Base-by-base conservation (phyloP, 495 filamentous ascomycete genomes). In the Tuber microsphaerosporum region DNA sequence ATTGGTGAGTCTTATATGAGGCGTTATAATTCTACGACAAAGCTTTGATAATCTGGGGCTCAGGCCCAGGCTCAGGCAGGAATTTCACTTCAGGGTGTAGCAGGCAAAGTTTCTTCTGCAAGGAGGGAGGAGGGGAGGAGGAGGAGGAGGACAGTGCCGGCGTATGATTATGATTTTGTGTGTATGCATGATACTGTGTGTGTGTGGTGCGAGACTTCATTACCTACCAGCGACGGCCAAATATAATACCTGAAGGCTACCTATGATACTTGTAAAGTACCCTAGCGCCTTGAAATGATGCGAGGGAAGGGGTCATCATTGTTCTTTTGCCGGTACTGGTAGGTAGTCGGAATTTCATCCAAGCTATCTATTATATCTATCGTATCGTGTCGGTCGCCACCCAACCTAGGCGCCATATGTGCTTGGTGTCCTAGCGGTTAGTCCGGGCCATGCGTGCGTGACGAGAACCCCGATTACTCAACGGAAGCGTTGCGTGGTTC, bases 371-470 rank as follows among this genome's bases (percentile, higher is more conserved):
- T n/a, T n/a, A n/a, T 61, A 61, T 34, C 56, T 2, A 34, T 65
- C 56, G 31, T 48, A 48, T 65, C 56, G 31, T 48, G 26, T 71
- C 69, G 70, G 71, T 75, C 74, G 70, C 37, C 45, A 75, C 70
- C 22, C 17, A 71, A 43, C 37, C 61, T 69, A 71, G 43, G 61
- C 61, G 44, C 41, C 41, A 22, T 61, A 75, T 34, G 12, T 65
- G 26, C 61, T 42, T 65, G 37, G 5, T 42, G 65, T 26, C 16
- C 26, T 26, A 22, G 37, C 34, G 20, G 5, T 72, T 46, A 20
- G 37, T 65, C n/a, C 34, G 46, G 43, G 71, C 56, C 31, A 22
- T 41, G 1, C 39, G 39, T 39, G 61, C 16, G 22, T 48, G 43
- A 44, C 43, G 43, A 34, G n/a, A 43, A 39, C 12, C 16, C 22